A percentile compares a stretch with the other conserved stretches of the same genome.
Conservation (phyloP, 345 rosid species). For the Eucalyptus lansdowneana region DNA sequence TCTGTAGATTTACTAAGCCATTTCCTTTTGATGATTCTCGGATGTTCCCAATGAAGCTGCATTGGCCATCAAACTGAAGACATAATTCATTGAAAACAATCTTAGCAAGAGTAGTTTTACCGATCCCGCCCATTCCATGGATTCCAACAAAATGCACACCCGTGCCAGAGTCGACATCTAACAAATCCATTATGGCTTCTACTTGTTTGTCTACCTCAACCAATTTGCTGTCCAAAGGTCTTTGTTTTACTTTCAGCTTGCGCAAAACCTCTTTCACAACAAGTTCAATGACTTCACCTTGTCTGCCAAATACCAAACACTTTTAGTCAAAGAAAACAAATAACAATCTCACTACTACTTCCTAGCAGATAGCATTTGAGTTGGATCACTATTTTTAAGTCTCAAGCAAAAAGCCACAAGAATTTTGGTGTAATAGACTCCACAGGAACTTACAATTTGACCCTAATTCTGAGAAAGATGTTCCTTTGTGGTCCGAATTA, state of each 20-base stretch:
- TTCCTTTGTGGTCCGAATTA: fast-evolving
- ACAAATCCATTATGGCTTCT: not conserved
- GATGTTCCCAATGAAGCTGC: not conserved
- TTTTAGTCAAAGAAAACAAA: not conserved
- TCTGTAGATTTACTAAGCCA: not conserved
- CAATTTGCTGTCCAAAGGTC: not conserved
- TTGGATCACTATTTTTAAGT: not conserved
- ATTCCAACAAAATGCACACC: not conserved
- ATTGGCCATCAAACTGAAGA: not conserved
- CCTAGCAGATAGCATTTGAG: fast-evolving
- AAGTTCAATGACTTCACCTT: not conserved
- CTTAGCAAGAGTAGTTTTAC: not conserved
- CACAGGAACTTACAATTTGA: fast-evolving
- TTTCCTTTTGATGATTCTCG: not conserved
- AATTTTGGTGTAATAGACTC: not conserved
- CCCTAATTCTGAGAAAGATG: not conserved
- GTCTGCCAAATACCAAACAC: not conserved
- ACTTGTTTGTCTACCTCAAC: not conserved
- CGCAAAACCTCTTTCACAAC: fast-evolving
- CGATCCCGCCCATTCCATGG: not conserved
- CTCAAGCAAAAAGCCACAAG: fast-evolving
- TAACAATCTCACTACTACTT: not conserved
- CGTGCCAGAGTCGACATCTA: not conserved
- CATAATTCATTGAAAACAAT: not conserved
- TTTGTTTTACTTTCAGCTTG: not conserved